Evolutionary conservation across 306 rosid species (phyloP), one percentile per base, ranked within the genome.

Genomic region (Aeschynomene evenia): DNA sequence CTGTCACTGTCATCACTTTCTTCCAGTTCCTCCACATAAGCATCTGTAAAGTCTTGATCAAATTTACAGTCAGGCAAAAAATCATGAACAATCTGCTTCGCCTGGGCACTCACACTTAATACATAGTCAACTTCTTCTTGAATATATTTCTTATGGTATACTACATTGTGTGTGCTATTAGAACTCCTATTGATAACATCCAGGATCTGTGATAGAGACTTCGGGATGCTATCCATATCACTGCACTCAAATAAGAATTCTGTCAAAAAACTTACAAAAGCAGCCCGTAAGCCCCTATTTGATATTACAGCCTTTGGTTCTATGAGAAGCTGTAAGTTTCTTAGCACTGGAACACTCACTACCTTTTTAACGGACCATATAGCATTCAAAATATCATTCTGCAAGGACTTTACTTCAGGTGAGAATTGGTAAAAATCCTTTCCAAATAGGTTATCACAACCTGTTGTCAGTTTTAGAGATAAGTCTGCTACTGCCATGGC

Each of bases 401-500:
- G 98, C 85, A 94, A 43, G 49, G 79, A 71, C 68, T 76, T 85
- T 19, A 84, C 77, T 66, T 83, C 86, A 26, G 91, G 84, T 37
- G 97, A 70, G 80, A 85, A 84, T 24, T 72, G 77, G 37, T 76
- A 77, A 79, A 88, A 85, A 31, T 85, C 88, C 48, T 73, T 54
- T 26, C 39, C 10, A 72, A 82, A 73, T 24, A 42, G 59, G 74
- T 80, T 80, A 57, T 63, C 81, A 62, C 71, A 71, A 76, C 89
- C 89, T 24, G 70, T 75, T 39, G 58, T 63, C 37, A 94, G 72
- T 78, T 85, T 85, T 53, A 66, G 55, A 18, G 91, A 84, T 61
- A 94, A 84, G 66, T 78, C 86, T n/a, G 91, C 90, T 52, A 94
- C 66, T 11, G 94, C 85, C 95, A 88, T 85, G 61, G 97, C 97